Base-by-base conservation (phyloP, 306 rosid species). In the Cicer cuneatum region DNA sequence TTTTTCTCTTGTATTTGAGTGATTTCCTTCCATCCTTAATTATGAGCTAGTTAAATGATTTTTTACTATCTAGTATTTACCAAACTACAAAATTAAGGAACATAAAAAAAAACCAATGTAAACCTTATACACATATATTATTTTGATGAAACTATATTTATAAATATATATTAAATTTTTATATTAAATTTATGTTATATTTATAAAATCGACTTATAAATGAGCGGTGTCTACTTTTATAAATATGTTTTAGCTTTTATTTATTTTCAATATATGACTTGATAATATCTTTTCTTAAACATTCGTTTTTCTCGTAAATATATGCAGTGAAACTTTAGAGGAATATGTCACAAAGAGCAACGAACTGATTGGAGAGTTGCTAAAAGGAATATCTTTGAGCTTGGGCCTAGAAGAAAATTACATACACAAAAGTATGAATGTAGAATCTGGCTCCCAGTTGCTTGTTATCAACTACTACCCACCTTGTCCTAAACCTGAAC, bases 401-500 rank as follows among this genome's bases (percentile, higher is more conserved):
- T 80, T 87, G 64, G 82, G 84, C 12, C 65, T 83, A 40, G 84
- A 85, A 51, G 81, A 67, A 45, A 65, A 53, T 61, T 66, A 66
- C 77, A 75, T 89, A 40, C 33, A 75, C 0, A 47, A 78, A 51
- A 76, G 8, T 19, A 61, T 86, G 82, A 56, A 82, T 24, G 0
- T 78, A 7, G 80, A 80, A 0, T 13, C 14, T 19, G 81, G 89
- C 9, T 73, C 69, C 11, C 82, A 80, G 19, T 10, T 89, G 29
- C 10, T 85, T 12, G 81, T 76, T 18, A 48, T 82, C 8, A 89
- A 89, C 71, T 75, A 45, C 6, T 89, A 89, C 78, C 95, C 90
- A 12, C 85, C 83, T 5, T 89, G 92, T 39, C 92, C 95, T n/a
- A 47, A 79, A 9, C 89, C 92, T 29, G 85, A 89, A 3, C 74